Evolutionary conservation across 371 early-diverging fungal genomes (phyloP).

Genomic region (Blakeslea trispora): DNA sequence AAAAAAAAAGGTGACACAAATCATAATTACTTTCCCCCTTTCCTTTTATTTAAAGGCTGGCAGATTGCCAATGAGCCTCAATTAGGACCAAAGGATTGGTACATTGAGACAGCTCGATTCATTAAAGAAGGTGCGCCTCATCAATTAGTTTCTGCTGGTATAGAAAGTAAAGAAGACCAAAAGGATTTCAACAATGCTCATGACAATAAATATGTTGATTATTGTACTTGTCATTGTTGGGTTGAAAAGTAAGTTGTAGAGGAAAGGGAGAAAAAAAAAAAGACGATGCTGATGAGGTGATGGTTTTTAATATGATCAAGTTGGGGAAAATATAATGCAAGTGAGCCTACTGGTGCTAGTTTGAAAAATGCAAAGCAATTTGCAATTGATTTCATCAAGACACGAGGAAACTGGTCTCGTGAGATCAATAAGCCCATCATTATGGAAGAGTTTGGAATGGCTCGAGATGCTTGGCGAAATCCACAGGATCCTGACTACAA

Average conservation of each 20-base stretch:
- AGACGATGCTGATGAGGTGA: no score
- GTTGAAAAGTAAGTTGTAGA: slow-evolving; percentile 59
- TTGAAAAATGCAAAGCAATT: slow-evolving; percentile 32
- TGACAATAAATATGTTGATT: slow-evolving; percentile 43
- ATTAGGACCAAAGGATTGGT: slow-evolving; percentile 47
- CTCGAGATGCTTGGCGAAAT: slow-evolving; percentile 49
- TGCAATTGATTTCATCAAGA: slow-evolving; percentile 28
- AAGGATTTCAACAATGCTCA: slow-evolving; percentile 55
- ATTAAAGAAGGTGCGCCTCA: slow-evolving; percentile 51
- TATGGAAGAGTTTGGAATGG: slow-evolving; percentile 63
- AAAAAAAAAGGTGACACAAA: neutral
- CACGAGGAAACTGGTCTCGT: slow-evolving; percentile 42
- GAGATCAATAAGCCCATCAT: slow-evolving; percentile 52
- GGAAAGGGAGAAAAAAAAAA: no score
- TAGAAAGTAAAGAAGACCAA: slow-evolving; percentile 53
- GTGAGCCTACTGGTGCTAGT: slow-evolving; percentile 17
- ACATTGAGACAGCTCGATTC: slow-evolving; percentile 40
- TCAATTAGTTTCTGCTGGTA: slow-evolving; percentile 58
- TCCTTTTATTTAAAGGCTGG: no score
- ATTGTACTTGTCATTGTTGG: slow-evolving; percentile 59
- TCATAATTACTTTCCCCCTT: no score
- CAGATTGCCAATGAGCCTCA: slow-evolving; percentile 52
- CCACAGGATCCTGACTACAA: slow-evolving; percentile 33
- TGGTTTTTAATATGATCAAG: no score
- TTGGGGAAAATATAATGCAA: slow-evolving; percentile 52